phyloP scores from a whole-genome alignment of 2,329 filamentous ascomycete species.

The Xylaria sp. region DNA sequence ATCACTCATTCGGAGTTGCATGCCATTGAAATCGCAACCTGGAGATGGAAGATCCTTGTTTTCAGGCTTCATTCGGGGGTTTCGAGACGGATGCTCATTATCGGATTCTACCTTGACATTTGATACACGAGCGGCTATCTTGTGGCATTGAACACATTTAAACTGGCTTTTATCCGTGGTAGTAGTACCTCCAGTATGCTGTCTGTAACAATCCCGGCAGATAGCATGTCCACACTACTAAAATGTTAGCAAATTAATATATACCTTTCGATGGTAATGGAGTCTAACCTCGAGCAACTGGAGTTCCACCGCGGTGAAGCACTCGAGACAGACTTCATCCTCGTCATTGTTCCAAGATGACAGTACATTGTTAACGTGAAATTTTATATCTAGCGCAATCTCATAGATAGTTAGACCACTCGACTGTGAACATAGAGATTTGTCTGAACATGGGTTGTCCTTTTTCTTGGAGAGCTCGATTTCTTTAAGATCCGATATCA shows the following conservation, averaged over 20 bases:
- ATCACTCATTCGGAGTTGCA: constrained; percentile 12
- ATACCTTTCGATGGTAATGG: neutral
- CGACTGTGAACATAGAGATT: neutral
- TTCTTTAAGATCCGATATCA: constrained; percentile 14
- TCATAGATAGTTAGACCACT: neutral
- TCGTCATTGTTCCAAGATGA: neutral
- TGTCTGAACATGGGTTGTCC: neutral
- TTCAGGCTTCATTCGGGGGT: neutral
- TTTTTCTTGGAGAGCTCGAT: neutral
- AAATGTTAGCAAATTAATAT: neutral
- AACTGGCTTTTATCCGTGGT: neutral
- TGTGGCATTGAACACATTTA: constrained; percentile 17
- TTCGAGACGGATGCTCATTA: neutral
- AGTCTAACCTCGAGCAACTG: constrained; percentile 6
- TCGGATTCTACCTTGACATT: neutral
- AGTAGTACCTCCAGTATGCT: neutral
- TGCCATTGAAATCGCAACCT: constrained; percentile 30
- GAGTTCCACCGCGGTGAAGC: neutral
- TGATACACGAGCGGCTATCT: neutral
- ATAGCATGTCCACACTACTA: constrained; percentile 25
- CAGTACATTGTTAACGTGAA: neutral
- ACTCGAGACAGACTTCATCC: constrained; percentile 11
- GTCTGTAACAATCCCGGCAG: constrained; percentile 12
- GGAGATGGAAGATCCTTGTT: neutral
- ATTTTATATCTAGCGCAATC: constrained; percentile 13